Percentiles rank a stretch among this genome's conserved stretches.
phyloP scores from a whole-genome alignment of 345 rosid genomes.

The Raphanus raphanistrum region DNA sequence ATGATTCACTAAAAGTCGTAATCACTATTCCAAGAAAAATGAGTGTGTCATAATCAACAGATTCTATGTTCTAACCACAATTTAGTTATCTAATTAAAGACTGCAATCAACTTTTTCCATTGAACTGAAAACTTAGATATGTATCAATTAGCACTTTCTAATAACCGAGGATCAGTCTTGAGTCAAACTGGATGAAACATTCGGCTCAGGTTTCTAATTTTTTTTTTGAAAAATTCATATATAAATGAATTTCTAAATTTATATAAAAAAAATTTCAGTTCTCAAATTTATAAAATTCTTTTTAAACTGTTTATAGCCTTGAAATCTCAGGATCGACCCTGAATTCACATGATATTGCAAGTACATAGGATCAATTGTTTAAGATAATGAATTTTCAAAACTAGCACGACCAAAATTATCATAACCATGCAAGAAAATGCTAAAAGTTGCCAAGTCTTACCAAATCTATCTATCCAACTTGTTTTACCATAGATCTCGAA shows the following conservation, averaged over 20 bases:
- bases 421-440: neutral
- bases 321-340: no score
- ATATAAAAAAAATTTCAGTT: no score
- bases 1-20: conserved; percentile 7
- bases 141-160: neutral
- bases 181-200: no score
- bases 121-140: conserved; percentile 3
- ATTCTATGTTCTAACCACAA: conserved; percentile 31
- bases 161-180: no score
- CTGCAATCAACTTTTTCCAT: conserved; percentile 6
- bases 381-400: neutral
- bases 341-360: neutral
- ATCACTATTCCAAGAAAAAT: conserved; percentile 15
- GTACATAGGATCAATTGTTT: neutral
- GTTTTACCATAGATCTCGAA: neutral
- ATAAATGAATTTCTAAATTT: no score
- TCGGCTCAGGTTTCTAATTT: no score
- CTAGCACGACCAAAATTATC: neutral
- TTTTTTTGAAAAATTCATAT: no score
- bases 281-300: no score
- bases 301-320: no score
- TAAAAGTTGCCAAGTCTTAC: neutral
- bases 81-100: neutral
- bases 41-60: conserved; percentile 12
- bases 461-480: neutral